These are phyloP conservation scores for Paraconiothyrium sp. DNA, from an alignment of 2,329 filamentous ascomycete species.

Conservation along the genomic window DNA sequence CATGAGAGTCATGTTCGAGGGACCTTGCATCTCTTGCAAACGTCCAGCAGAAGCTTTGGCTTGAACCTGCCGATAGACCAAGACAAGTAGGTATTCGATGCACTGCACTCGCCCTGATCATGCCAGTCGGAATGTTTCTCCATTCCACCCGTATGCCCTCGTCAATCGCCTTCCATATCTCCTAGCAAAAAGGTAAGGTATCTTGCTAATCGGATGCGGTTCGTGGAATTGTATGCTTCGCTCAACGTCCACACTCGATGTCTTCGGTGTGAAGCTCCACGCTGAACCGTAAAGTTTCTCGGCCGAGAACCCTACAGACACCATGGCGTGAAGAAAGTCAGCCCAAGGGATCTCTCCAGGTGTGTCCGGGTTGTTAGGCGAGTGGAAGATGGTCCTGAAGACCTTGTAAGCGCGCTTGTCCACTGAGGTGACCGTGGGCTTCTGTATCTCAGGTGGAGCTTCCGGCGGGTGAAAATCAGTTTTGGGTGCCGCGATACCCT, in stretches of 20 bases:
- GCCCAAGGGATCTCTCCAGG: constrained; percentile 63
- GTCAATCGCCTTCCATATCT: constrained; percentile 60
- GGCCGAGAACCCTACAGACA: constrained; percentile 59
- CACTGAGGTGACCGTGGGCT: constrained; percentile 11
- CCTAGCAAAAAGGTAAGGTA: constrained; percentile 59
- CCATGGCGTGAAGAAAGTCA: constrained; percentile 65
- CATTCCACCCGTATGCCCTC: constrained; percentile 61
- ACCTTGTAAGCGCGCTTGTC: constrained; percentile 50
- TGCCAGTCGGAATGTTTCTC: too few relatives aligned
- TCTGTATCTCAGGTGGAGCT: constrained; percentile 30
- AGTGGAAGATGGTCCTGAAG: constrained; percentile 55
- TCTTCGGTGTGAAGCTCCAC: constrained; percentile 66
- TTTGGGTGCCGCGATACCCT: not conserved
- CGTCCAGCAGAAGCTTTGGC: too few relatives aligned
- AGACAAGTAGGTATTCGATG: too few relatives aligned
- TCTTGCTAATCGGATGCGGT: constrained; percentile 64
- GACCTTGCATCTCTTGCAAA: too few relatives aligned
- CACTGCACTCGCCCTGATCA: too few relatives aligned
- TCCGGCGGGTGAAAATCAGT: not conserved
- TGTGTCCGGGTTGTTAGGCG: constrained; percentile 41
- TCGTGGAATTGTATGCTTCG: constrained; percentile 60
- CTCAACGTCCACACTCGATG: constrained; percentile 46
- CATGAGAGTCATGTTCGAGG: too few relatives aligned
- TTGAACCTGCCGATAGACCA: too few relatives aligned
- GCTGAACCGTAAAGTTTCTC: constrained; percentile 69